A percentile compares a stretch with the other conserved stretches of the same genome.
Evolutionary conservation across 129 eudicot genomes (phyloP).

Genomic region (Logfia minima): DNA sequence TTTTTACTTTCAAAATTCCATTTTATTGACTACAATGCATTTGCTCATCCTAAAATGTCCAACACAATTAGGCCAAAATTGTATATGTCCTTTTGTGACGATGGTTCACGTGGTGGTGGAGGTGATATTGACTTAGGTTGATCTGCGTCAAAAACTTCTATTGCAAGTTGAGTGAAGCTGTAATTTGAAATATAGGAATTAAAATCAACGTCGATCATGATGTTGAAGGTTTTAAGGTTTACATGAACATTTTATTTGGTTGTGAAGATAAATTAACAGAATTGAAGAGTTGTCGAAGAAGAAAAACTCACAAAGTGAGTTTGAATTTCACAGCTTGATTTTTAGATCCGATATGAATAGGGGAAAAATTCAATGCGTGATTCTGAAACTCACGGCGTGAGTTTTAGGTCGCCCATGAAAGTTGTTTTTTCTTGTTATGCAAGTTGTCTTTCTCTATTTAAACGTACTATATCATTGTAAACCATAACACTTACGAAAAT

Average conservation of each 20-base stretch:
- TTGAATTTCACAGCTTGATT: too few species aligned
- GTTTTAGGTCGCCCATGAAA: too few species aligned
- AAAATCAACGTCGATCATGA: slow-evolving; percentile 53
- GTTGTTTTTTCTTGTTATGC: too few species aligned
- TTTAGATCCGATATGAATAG: too few species aligned
- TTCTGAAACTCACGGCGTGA: too few species aligned
- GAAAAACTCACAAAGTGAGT: too few species aligned
- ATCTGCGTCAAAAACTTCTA: slow-evolving; percentile 30
- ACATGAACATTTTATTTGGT: slow-evolving; percentile 37
- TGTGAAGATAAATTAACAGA: too few species aligned
- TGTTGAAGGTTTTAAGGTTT: slow-evolving; percentile 55
- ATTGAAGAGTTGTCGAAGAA: too few species aligned
- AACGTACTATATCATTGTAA: too few species aligned
- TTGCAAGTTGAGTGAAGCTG: slow-evolving; percentile 51
- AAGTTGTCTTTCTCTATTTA: too few species aligned
- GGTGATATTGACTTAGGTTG: slow-evolving; percentile 27
- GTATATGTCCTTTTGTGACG: slow-evolving; percentile 50
- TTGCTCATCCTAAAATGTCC: slow-evolving; percentile 52
- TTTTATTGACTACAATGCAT: slow-evolving; percentile 28
- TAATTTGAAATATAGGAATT: slow-evolving; percentile 52
- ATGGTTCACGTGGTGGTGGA: slow-evolving; percentile 7
- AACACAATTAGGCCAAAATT: slow-evolving; percentile 46
- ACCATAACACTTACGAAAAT: too few species aligned
- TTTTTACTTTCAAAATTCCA: slow-evolving; percentile 19
- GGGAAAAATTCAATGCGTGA: too few species aligned